A percentile compares a stretch with the other conserved stretches of the same genome.
phyloP scores from a whole-genome alignment of 345 rosid species.

The Diplotaxis tenuifolia region DNA sequence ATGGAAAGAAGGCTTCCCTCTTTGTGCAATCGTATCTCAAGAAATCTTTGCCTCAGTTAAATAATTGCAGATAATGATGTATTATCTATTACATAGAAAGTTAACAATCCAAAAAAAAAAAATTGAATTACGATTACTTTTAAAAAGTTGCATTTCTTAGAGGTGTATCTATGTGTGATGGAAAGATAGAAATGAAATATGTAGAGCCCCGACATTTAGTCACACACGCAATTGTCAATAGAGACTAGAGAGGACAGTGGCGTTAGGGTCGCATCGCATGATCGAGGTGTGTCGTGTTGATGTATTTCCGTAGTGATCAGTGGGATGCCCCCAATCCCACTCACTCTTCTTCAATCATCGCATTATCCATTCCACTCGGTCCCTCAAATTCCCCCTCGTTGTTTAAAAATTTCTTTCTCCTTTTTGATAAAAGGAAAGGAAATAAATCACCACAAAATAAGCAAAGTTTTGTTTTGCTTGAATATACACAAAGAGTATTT shows the following conservation, averaged over 20 bases:
- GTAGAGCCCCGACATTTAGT: background rate
- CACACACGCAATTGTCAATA: background rate
- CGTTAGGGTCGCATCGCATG: slow-evolving; percentile 30
- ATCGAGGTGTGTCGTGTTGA: slow-evolving; percentile 17
- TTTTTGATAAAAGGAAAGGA: background rate
- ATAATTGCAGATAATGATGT: background rate
- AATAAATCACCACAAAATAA: background rate
- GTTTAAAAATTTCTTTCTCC: background rate
- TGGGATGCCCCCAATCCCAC: slow-evolving; percentile 20
- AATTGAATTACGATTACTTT: background rate
- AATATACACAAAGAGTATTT: background rate
- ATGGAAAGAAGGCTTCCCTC: too few relatives aligned
- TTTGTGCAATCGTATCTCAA: too few relatives aligned
- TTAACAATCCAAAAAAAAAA: background rate
- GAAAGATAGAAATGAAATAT: background rate
- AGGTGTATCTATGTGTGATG: background rate
- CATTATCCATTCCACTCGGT: slow-evolving; percentile 23
- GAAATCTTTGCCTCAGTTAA: too few relatives aligned
- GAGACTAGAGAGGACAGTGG: slow-evolving; percentile 26
- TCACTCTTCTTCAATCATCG: slow-evolving; percentile 25
- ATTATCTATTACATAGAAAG: background rate
- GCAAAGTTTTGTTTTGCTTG: slow-evolving; percentile 1
- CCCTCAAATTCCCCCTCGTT: slow-evolving; percentile 6
- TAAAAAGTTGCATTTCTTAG: background rate
- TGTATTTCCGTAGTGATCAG: slow-evolving; percentile 27